Percentiles rank a stretch among this genome's conserved stretches.
Conservation (phyloP, 148 eudicot genomes). For the Tetragonia tetragonoides region DNA sequence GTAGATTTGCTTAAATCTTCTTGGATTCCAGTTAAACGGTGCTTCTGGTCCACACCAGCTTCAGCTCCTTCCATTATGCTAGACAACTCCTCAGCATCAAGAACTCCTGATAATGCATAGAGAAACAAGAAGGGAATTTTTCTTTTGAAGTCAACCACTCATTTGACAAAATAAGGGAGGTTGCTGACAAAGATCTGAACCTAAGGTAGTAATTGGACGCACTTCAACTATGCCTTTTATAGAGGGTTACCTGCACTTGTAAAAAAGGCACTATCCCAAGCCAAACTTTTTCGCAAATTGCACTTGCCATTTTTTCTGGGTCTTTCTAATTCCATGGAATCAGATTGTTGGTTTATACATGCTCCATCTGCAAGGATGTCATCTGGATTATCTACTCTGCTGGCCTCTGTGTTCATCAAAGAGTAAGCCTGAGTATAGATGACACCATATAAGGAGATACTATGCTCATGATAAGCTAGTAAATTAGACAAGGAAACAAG, state of each 20-base stretch:
- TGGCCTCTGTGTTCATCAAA: slow-evolving; percentile 24
- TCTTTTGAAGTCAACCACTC: neutral
- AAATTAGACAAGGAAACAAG: neutral
- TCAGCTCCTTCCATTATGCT: slow-evolving; percentile 69
- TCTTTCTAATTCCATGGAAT: slow-evolving; percentile 39
- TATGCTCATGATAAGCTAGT: neutral
- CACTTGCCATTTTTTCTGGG: slow-evolving; percentile 46
- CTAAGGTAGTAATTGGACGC: neutral
- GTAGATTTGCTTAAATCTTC: slow-evolving; percentile 79
- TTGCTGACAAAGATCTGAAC: neutral
- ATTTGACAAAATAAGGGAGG: neutral
- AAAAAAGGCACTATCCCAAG: slow-evolving; percentile 97
- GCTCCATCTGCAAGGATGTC: slow-evolving; percentile 19
- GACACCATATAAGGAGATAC: neutral
- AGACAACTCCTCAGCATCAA: slow-evolving; percentile 88
- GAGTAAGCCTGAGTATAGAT: neutral
- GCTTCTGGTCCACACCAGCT: slow-evolving; percentile 35
- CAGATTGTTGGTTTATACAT: slow-evolving; percentile 34
- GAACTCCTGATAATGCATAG: slow-evolving; percentile 55
- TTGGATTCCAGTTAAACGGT: slow-evolving; percentile 63
- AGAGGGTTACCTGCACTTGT: slow-evolving; percentile 66
- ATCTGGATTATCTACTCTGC: slow-evolving; percentile 21
- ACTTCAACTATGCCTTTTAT: neutral
- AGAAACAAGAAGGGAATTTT: neutral
- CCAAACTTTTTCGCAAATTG: slow-evolving; percentile 92